A percentile compares a stretch with the other conserved stretches of the same genome.
Evolutionary conservation across 768 basidiomycete genomes (phyloP).

Genomic region (Dacryopinax primogenitus): DNA sequence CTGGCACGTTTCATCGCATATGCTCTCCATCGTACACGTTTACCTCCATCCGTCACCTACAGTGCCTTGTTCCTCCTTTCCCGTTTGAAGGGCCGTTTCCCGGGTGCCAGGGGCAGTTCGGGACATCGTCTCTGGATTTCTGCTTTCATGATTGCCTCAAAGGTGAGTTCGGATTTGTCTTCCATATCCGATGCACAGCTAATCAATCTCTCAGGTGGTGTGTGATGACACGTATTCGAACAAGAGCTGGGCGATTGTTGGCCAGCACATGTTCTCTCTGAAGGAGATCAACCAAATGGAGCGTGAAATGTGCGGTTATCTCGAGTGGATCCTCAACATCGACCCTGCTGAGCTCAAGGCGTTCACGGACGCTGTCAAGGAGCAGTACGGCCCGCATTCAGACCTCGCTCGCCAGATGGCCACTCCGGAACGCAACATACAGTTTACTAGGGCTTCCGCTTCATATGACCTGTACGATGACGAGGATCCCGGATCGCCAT

Average conservation of each 20-base stretch:
- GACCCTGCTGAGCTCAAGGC: constrained; percentile 26
- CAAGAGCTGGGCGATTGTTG: constrained; percentile 85
- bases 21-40: constrained; percentile 69
- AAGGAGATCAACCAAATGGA: constrained; percentile 96
- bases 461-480: not conserved
- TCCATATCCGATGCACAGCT: not conserved
- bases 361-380: constrained; percentile 27
- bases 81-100: constrained; percentile 81
- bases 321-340: constrained; percentile 59
- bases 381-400: constrained; percentile 23
- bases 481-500: constrained; percentile 2
- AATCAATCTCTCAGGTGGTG: constrained; percentile 38
- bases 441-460: not conserved
- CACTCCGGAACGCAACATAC: not conserved
- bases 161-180: constrained; percentile 23
- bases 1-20: constrained; percentile 77
- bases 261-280: constrained; percentile 71
- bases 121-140: constrained; percentile 85
- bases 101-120: constrained; percentile 77
- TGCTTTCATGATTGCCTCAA: constrained; percentile 83
- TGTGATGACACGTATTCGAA: constrained; percentile 92
- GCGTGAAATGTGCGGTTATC: constrained; percentile 80
- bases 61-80: constrained; percentile 63
- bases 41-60: constrained; percentile 52
- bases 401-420: constrained; percentile 1